phyloP scores from a whole-genome alignment of 2,329 filamentous ascomycete species.

The Talaromyces marneffei region DNA sequence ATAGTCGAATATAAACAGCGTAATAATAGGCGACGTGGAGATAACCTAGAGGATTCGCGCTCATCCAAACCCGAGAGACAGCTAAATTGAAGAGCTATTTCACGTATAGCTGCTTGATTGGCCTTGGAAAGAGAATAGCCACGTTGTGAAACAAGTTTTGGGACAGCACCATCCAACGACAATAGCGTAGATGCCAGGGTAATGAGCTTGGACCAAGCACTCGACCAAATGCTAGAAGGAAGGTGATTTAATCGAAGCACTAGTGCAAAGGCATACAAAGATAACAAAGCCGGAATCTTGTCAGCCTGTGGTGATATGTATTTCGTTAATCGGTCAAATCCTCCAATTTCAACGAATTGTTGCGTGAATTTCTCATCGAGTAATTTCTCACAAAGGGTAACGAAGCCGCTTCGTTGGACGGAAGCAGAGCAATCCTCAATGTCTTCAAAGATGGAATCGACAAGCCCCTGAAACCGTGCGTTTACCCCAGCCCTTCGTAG shows the following conservation, averaged over 20 bases:
- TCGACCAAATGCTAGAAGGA: constrained; percentile 24
- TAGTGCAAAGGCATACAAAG: constrained; percentile 30
- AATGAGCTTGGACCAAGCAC: constrained; percentile 30
- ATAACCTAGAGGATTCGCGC: constrained; percentile 18
- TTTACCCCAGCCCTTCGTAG: constrained; percentile 55
- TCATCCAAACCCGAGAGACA: constrained; percentile 24
- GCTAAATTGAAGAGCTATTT: constrained; percentile 21
- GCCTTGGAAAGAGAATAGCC: constrained; percentile 26
- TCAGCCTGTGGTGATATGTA: constrained; percentile 57
- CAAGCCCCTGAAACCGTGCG: constrained; percentile 50
- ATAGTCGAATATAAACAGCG: constrained; percentile 29
- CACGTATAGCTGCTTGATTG: constrained; percentile 26
- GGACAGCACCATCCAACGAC: constrained; percentile 25
- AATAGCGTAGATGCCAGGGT: constrained; percentile 25
- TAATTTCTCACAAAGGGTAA: constrained; percentile 52
- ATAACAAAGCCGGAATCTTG: constrained; percentile 28
- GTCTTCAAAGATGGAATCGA: constrained; percentile 55
- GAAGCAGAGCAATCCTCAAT: constrained; percentile 47
- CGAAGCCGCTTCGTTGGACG: constrained; percentile 47
- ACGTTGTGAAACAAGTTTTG: constrained; percentile 20
- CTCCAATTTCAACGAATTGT: constrained; percentile 66
- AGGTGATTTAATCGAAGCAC: constrained; percentile 24
- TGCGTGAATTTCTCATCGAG: constrained; percentile 35
- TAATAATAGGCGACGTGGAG: constrained; percentile 30
- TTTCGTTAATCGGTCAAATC: constrained; percentile 63